Percentiles rank a stretch among this genome's conserved stretches.
Conservation (phyloP, 1,139 yeast species). For the Saccharomyces hybrid region DNA sequence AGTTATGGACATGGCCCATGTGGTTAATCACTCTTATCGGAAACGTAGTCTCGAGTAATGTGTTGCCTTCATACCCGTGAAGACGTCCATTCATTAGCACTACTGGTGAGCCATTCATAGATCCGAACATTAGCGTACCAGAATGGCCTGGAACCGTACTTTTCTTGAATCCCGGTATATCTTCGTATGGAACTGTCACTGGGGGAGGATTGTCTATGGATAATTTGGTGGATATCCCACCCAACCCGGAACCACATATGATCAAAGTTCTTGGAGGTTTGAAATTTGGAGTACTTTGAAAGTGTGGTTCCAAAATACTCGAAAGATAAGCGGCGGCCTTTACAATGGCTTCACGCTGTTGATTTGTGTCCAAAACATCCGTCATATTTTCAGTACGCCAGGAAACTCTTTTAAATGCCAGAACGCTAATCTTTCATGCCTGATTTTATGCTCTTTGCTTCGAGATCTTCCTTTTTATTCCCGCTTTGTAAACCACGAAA, state of each 20-base stretch:
- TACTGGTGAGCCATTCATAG: conserved; percentile 66
- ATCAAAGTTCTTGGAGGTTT: conserved; percentile 56
- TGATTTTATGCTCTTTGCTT: background rate
- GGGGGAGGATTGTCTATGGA: conserved; percentile 35
- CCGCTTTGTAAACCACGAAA: background rate
- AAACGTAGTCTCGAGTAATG: conserved; percentile 70
- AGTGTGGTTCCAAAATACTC: conserved; percentile 8
- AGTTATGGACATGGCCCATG: conserved; percentile 46
- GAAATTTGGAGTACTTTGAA: conserved; percentile 4
- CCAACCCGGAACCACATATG: conserved; percentile 91
- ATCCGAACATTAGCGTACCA: conserved; percentile 75
- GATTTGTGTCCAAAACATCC: background rate
- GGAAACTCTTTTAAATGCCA: background rate
- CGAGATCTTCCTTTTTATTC: background rate
- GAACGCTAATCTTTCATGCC: background rate
- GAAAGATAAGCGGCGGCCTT: conserved; percentile 10
- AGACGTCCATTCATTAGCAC: conserved; percentile 90
- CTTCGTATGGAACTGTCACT: conserved; percentile 50
- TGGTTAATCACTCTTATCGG: conserved; percentile 71
- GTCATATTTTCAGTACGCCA: background rate
- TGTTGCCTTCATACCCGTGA: conserved; percentile 88
- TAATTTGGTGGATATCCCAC: conserved; percentile 62
- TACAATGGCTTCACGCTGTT: background rate
- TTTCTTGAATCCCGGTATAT: conserved; percentile 71
- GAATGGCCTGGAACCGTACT: conserved; percentile 90